phyloP scores from a whole-genome alignment of 1,139 yeast genomes.

The Kluyveromyces sp. region DNA sequence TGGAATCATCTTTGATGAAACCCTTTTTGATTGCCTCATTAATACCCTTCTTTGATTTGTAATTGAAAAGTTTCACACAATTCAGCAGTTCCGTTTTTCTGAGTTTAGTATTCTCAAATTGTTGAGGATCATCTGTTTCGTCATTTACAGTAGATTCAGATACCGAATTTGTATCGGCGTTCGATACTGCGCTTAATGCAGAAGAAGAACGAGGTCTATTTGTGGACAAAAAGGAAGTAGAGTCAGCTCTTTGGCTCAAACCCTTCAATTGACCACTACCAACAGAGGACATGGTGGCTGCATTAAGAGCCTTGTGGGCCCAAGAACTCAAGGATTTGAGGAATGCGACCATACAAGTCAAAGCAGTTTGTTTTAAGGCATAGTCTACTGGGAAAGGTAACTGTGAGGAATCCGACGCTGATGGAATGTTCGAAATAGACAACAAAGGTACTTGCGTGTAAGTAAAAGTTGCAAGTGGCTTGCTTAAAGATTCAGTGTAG shows the following conservation, averaged over 20 bases:
- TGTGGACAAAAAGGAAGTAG: slow-evolving; percentile 16
- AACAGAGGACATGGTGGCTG: slow-evolving; percentile 12
- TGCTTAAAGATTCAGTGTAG: slow-evolving; percentile 53
- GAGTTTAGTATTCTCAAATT: slow-evolving; percentile 78
- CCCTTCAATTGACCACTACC: background rate
- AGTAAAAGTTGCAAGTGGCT: slow-evolving; percentile 67
- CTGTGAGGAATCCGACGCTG: slow-evolving; percentile 57
- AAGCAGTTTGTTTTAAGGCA: slow-evolving; percentile 73
- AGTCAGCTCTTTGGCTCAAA: slow-evolving; percentile 4
- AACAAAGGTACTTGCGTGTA: slow-evolving; percentile 65
- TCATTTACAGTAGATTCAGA: slow-evolving; percentile 6
- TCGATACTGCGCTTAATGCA: background rate
- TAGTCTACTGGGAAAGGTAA: slow-evolving; percentile 65
- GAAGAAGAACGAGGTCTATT: slow-evolving; percentile 4
- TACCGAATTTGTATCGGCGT: background rate
- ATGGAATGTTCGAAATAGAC: slow-evolving; percentile 56
- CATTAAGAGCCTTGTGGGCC: slow-evolving; percentile 69
- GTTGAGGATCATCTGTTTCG: slow-evolving; percentile 67
- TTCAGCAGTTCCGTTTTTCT: slow-evolving; percentile 75
- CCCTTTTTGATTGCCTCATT: slow-evolving; percentile 51
- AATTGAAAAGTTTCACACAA: slow-evolving; percentile 73
- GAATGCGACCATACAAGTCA: slow-evolving; percentile 75
- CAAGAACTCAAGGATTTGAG: slow-evolving; percentile 75
- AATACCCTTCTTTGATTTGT: slow-evolving; percentile 77
- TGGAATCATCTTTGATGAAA: slow-evolving; percentile 53